Percentiles rank a stretch among this genome's conserved stretches.
phyloP scores from a whole-genome alignment of 768 basidiomycete genomes.

The Favolaschia claudopus region DNA sequence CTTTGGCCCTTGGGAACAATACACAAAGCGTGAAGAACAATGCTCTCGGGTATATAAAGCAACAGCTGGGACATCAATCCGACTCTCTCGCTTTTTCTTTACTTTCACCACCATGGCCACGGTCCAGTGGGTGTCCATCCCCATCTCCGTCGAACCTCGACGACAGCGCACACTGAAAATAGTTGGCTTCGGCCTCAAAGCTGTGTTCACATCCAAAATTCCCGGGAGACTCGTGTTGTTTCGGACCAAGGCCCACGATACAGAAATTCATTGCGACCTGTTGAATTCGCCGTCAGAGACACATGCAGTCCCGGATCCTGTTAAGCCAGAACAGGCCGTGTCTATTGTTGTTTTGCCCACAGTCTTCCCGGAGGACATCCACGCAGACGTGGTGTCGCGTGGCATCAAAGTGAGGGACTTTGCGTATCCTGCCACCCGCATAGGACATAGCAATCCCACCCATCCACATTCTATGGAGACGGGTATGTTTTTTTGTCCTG shows the following conservation, averaged over 20 bases:
- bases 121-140: neutral
- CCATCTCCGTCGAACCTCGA: neutral
- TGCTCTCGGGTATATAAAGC: conserved; percentile 5
- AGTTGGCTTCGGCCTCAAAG: conserved; percentile 15
- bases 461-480: neutral
- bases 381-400: neutral
- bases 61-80: neutral
- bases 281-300: neutral
- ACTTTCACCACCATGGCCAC: neutral
- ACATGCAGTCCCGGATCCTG: neutral
- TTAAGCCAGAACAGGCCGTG: neutral
- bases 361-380: conserved; percentile 5
- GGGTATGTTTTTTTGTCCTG: neutral
- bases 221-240: conserved; percentile 15
- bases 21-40: conserved; percentile 14
- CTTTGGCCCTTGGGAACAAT: conserved; percentile 1
- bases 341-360: neutral
- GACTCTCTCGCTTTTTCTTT: neutral
- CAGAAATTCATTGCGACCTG: too few species aligned
- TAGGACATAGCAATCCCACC: conserved; percentile 7
- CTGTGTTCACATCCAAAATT: conserved; percentile 16
- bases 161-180: conserved; percentile 20
- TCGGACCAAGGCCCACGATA: conserved; percentile 13
- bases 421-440: conserved; percentile 13
- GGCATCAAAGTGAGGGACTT: conserved; percentile 28